Evolutionary conservation across 257 asterid species (phyloP), one percentile per base, ranked within the genome.

Genomic region (Henckelia pumila): DNA sequence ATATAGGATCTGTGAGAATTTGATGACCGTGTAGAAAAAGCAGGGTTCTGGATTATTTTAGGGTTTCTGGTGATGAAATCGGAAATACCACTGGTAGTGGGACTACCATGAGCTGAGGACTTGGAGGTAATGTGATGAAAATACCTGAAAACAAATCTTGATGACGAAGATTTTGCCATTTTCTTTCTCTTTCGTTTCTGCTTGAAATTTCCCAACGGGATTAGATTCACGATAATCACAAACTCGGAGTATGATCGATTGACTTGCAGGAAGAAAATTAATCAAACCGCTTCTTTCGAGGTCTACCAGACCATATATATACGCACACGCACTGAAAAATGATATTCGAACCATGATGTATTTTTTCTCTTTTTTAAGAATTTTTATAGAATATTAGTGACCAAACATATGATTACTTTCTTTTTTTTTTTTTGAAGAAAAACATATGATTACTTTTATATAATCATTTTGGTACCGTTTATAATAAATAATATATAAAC

Each of bases 81-180:
- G 82, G 95, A 84, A 64, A 84, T 73, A 26, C 83, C 84, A 52
- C 25, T 62, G 7, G 60, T 66, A 50, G 53, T 75, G 25, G 76
- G 56, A 37, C 53, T 56, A 10, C 73, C 71, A 63, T 40, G 44
- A 7, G 85, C 44, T 8, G 84, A 72, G 58, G 95, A 57, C 73
- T 92, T 83, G 47, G 88, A 78, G 28, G 82, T 75, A 71, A 83
- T 59, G 71, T 77, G 84, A 72, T 75, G 75, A 28, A 85, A 75
- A 64, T 72, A 80, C 69, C 78, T 77, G 68, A 79, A 24, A 24
- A 82, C 20, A 32, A 83, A 80, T 72, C 89, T 85, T 59, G 96
- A 83, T 59, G 87, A 76, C 19, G 87, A 80, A 63, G 83, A 61
- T 70, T 85, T 93, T 23, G 92, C 82, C 99, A 90, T 93, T 73